phyloP scores from a whole-genome alignment of 2,329 filamentous ascomycete species.

The Penicillium sp. region DNA sequence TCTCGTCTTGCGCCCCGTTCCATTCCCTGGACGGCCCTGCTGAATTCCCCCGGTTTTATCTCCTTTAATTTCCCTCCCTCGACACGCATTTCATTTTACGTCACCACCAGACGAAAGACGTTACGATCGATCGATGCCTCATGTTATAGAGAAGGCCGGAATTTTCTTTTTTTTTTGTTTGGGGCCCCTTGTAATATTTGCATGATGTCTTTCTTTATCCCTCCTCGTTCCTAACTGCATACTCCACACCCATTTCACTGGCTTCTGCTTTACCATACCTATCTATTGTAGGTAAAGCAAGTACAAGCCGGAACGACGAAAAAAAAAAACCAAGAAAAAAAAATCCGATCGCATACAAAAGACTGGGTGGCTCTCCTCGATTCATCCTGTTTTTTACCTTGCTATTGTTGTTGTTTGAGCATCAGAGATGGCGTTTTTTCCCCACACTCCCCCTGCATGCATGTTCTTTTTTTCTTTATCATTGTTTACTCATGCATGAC shows the following conservation, averaged over 20 bases:
- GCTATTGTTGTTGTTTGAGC: constrained; percentile 25
- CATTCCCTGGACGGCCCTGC: neutral
- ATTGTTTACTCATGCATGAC: constrained; percentile 20
- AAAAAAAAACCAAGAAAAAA: constrained; percentile 23
- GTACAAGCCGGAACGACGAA: constrained; percentile 11
- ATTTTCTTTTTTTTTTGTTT: constrained; percentile 29
- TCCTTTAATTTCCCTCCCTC: constrained; percentile 23
- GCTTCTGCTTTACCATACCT: neutral
- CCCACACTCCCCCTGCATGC: constrained; percentile 24
- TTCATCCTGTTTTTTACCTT: constrained; percentile 15
- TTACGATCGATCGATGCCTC: constrained; percentile 52
- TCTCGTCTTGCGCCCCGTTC: constrained; percentile 7
- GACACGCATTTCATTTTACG: constrained; percentile 34
- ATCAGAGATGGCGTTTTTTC: constrained; percentile 32
- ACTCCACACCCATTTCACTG: constrained; percentile 10
- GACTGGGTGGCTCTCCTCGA: constrained; percentile 25
- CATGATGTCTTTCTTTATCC: constrained; percentile 28
- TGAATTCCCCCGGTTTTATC: constrained; percentile 5
- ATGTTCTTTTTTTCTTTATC: constrained; percentile 8
- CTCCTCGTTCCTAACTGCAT: constrained; percentile 20
- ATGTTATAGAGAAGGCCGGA: constrained; percentile 49
- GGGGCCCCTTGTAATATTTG: constrained; percentile 36
- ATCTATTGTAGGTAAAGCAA: neutral
- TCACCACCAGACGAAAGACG: constrained; percentile 43
- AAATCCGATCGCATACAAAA: constrained; percentile 22